Percentiles rank a stretch among this genome's conserved stretches.
These are phyloP conservation scores for Niveomyces coronatus DNA, from an alignment of 2,329 filamentous ascomycete species.

Conservation along the genomic window DNA sequence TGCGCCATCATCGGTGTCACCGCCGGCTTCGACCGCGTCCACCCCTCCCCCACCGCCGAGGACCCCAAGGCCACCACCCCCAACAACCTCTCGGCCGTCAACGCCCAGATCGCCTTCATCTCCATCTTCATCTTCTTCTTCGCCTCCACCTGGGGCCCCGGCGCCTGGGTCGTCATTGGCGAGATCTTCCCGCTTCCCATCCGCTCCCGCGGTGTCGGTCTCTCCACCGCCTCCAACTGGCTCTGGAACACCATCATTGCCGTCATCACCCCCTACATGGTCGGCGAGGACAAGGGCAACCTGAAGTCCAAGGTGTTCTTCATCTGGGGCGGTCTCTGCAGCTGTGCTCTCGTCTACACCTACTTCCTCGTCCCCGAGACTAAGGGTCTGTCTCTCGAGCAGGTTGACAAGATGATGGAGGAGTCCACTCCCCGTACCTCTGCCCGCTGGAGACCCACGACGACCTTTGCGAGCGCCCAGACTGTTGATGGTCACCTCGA, in stretches of 20 bases:
- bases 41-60: constrained; percentile 31
- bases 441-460: constrained; percentile 62
- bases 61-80: constrained; percentile 29
- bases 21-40: constrained; percentile 41
- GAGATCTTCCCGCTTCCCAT: constrained; percentile 88
- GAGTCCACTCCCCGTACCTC: constrained; percentile 71
- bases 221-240: constrained; percentile 87
- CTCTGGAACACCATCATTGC: constrained; percentile 70
- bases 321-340: constrained; percentile 62
- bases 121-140: constrained; percentile 92
- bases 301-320: constrained; percentile 63
- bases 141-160: constrained; percentile 79
- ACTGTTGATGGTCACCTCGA: constrained; percentile 28
- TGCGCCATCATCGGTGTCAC: constrained; percentile 67
- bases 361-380: constrained; percentile 68
- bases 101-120: constrained; percentile 76
- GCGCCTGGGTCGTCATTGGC: constrained; percentile 72
- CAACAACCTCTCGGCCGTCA: constrained; percentile 46
- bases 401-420: constrained; percentile 82
- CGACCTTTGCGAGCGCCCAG: constrained; percentile 51
- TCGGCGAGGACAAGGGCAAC: constrained; percentile 51
- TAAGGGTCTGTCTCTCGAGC: constrained; percentile 67
- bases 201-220: constrained; percentile 74
- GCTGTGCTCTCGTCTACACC: constrained; percentile 48
- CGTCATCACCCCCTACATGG: constrained; percentile 66